Conservation (phyloP, 2,329 filamentous ascomycete genomes). For the Acephala macrosclerotiorum region DNA sequence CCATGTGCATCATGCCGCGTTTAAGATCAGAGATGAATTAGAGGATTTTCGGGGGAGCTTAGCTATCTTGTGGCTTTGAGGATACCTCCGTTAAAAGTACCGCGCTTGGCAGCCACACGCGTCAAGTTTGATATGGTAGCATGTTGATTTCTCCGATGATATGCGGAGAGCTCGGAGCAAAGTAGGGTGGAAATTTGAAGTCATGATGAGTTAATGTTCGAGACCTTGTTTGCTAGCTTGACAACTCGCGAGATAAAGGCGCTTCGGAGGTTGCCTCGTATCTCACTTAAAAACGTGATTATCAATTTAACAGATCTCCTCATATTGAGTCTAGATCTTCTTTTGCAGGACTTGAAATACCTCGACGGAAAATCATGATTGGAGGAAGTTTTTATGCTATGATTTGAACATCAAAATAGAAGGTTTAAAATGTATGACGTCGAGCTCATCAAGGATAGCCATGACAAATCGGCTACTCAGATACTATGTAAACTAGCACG, state of each 20-base stretch:
- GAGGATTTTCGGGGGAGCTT: no score
- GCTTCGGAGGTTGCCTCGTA: not conserved
- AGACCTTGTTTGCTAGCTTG: no score
- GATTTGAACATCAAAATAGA: not conserved
- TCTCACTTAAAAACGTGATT: not conserved
- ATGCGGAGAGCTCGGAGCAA: not conserved
- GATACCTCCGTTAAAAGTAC: no score
- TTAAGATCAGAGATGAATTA: not conserved
- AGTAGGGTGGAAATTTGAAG: not conserved
- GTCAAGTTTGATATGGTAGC: not conserved
- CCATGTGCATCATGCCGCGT: not conserved
- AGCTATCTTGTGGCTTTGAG: not conserved
- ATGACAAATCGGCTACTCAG: not conserved
- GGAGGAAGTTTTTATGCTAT: no score
- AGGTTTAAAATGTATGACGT: constrained; percentile 1
- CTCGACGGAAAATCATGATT: not conserved
- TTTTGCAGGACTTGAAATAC: no score
- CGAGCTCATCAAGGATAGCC: not conserved
- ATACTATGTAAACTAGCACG: not conserved
- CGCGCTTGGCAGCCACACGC: not conserved
- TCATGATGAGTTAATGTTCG: not conserved
- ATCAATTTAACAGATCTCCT: not conserved
- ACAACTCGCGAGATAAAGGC: no score
- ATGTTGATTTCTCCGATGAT: not conserved
- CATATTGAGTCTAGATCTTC: not conserved